Conservation (phyloP, 768 basidiomycete genomes). For the Leccinum subtestaceum region DNA sequence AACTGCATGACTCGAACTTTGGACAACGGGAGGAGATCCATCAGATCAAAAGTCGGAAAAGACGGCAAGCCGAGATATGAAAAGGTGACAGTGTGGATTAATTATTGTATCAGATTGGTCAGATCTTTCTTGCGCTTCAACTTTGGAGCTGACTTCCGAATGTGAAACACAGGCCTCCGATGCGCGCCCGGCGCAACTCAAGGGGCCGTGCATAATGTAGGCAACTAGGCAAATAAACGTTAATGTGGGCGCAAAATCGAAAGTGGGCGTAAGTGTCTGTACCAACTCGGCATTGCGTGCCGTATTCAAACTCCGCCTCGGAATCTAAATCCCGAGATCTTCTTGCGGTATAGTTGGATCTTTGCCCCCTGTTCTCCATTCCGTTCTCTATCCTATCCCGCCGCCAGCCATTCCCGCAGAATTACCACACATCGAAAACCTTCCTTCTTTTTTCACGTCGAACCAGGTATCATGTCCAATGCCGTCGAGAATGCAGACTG, state of each 20-base stretch:
- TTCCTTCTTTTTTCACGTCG: background rate
- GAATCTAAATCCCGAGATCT: slow-evolving; percentile 14
- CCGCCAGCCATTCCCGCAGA: slow-evolving; percentile 5
- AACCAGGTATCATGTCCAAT: slow-evolving; percentile 18
- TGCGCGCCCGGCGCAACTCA: background rate
- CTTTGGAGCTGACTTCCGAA: background rate
- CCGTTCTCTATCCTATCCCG: background rate
- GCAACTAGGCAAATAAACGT: too few relatives aligned
- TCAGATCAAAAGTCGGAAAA: slow-evolving; percentile 50
- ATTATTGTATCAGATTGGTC: slow-evolving; percentile 5
- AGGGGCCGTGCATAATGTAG: too few relatives aligned
- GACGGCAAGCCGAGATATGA: slow-evolving; percentile 10
- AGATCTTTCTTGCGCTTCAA: slow-evolving; percentile 5
- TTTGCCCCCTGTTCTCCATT: slow-evolving; percentile 20
- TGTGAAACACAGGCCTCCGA: background rate
- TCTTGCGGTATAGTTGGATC: background rate
- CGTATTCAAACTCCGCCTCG: slow-evolving; percentile 18
- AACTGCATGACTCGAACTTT: slow-evolving; percentile 86
- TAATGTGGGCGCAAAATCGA: too few relatives aligned
- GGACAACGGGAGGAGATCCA: slow-evolving; percentile 86
- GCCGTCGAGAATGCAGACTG: slow-evolving; percentile 50
- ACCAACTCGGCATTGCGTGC: slow-evolving; percentile 12
- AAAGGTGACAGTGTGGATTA: background rate
- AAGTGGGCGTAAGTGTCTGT: background rate
- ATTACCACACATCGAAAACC: background rate